Evolutionary conservation across 306 rosid genomes (phyloP).

Genomic region (Argentina anserina): DNA sequence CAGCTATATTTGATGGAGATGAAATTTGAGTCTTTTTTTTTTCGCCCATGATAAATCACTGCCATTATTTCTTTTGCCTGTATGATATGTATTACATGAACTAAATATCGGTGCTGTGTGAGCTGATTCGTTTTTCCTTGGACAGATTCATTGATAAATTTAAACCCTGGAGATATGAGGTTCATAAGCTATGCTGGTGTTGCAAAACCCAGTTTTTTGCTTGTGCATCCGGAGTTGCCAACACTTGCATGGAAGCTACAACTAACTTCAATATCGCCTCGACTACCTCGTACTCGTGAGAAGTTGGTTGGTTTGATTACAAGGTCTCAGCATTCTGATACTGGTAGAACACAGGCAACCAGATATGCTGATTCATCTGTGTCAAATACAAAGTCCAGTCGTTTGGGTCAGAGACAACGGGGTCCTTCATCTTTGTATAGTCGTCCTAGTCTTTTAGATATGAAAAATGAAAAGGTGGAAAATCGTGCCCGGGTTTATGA

Average conservation of each 20-base stretch:
- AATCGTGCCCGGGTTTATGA: constrained; percentile 68
- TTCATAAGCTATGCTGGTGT: constrained; percentile 45
- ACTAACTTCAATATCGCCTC: constrained; percentile 37
- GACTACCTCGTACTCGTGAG: constrained; percentile 31
- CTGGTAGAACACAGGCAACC: constrained; percentile 39
- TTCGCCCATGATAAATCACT: neutral
- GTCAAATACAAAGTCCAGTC: constrained; percentile 26
- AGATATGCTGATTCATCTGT: constrained; percentile 31
- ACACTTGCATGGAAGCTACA: constrained; percentile 41
- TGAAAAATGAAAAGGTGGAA: constrained; percentile 58
- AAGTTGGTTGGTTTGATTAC: constrained; percentile 49
- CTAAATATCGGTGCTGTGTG: neutral
- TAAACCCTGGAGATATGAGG: constrained; percentile 37
- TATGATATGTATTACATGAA: neutral
- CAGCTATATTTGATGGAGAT: neutral
- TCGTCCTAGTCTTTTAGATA: constrained; percentile 80
- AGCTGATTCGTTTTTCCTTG: neutral
- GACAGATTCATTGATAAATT: constrained; percentile 41
- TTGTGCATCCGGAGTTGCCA: constrained; percentile 54
- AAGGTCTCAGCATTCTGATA: constrained; percentile 46
- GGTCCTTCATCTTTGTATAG: constrained; percentile 53
- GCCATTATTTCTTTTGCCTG: neutral
- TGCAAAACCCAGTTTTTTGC: constrained; percentile 52
- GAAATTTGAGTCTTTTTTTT: neutral
- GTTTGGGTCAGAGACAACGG: constrained; percentile 38